Evolutionary conservation across 1,284 basidiomycete genomes (phyloP), one percentile per base, ranked within the genome.

Genomic region (Rhodotorula sp.): DNA sequence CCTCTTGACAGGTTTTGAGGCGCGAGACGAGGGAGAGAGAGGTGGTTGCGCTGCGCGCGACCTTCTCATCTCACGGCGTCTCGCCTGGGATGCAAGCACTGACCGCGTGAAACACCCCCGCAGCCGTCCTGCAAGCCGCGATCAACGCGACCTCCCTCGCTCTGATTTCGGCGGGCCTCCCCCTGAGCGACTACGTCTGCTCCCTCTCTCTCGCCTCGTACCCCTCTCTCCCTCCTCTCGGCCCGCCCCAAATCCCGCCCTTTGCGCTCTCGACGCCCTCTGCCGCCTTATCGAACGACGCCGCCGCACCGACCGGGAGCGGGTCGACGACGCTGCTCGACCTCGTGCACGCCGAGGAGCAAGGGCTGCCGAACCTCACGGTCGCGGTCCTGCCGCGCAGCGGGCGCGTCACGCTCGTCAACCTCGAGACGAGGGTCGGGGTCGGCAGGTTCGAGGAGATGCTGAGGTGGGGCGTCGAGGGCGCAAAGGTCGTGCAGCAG

Each of bases 91-190:
- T 16, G 19, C 8, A 19, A n/a, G 13, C n/a, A 14, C 27, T 53
- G 34, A 19, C 49, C 41, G 16, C 13, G 2, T n/a, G n/a, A 21
- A n/a, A 1, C 25, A n/a, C 45, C n/a, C 45, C 62, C 41, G 17
- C 76, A 85, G 91, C 91, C 0, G 85, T 97, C 52, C 86, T 99
- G n/a, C 91, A 93, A 66, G 89, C 94, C 8, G 91, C 93, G 74
- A 92, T 99, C 80, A 99, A 99, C 81, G 94, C 90, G 34, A 92
- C 93, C 2, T 96, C 94, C 7, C 87, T 99, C 56, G 93, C 96
- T 0, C 87, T 99, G 53, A 87, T 92, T 76, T 89, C 88, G 70
- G 93, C 95, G 4, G 97, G 97, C 4, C 90, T 99, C 41, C 90
- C 95, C 0, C 85, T 98, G 78, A 83, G 88, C 70, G 95, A 98